These are phyloP conservation scores for Puya raimondii DNA, from an alignment of 176 grass and related monocot genomes.

Conservation along the genomic window DNA sequence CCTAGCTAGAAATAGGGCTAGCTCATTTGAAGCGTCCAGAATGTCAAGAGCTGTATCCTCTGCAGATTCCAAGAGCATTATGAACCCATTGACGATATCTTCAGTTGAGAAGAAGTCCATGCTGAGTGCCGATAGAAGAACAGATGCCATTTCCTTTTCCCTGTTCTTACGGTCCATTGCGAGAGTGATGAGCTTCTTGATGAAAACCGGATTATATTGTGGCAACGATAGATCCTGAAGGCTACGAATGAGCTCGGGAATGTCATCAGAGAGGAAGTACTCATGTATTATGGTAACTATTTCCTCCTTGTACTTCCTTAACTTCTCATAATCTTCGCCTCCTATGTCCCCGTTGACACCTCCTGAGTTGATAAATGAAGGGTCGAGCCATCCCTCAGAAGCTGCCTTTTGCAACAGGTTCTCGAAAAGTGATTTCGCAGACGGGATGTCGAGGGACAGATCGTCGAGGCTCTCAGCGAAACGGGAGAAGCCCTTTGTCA, in stretches of 20 bases:
- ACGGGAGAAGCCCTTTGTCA: constrained; percentile 76
- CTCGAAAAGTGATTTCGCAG: constrained; percentile 64
- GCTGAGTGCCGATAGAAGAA: constrained; percentile 78
- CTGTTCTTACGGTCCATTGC: constrained; percentile 92
- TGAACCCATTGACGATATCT: constrained; percentile 73
- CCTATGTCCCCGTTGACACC: constrained; percentile 28
- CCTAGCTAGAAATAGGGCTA: constrained; percentile 77
- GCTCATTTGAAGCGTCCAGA: constrained; percentile 80
- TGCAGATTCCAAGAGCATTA: constrained; percentile 88
- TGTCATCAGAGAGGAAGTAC: constrained; percentile 88
- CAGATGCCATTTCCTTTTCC: constrained; percentile 89
- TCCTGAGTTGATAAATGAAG: constrained; percentile 33
- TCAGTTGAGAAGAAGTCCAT: constrained; percentile 80
- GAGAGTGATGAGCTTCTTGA: constrained; percentile 89
- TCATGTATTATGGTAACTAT: constrained; percentile 84
- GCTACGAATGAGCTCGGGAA: constrained; percentile 61
- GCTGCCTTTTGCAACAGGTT: constrained; percentile 51
- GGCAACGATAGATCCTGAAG: constrained; percentile 64
- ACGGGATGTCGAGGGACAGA: constrained; percentile 85
- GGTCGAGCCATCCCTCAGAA: constrained; percentile 74
- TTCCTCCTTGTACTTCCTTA: constrained; percentile 76
- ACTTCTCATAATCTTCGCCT: constrained; percentile 60
- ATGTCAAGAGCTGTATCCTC: constrained; percentile 92
- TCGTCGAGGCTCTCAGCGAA: constrained; percentile 73
- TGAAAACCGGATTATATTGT: constrained; percentile 68